Base-by-base conservation (phyloP, 257 asterid genomes). In the Capsicum chinense region DNA sequence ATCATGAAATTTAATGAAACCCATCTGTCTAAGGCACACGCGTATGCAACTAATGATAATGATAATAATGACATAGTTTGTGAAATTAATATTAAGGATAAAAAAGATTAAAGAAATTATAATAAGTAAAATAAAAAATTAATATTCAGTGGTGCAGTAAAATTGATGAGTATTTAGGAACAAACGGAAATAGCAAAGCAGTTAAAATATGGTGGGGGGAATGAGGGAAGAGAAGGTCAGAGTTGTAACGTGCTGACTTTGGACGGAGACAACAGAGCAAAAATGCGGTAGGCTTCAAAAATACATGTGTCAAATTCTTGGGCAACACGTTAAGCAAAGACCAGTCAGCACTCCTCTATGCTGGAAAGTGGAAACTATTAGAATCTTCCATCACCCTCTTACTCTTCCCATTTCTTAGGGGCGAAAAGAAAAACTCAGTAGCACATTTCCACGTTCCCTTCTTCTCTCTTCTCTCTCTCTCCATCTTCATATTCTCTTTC, bases 401-500 rank as follows among this genome's bases (percentile, higher is more conserved):
- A 71, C 80, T 73, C 19, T 21, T 76, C 81, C 81, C 81, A 76
- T 76, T 76, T 76, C 47, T 14, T 33, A 13, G 81, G 81, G 81
- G 5, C 0, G 0, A 33, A 12, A 6, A 11, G 21, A 13, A 6
- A 11, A 50, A 13, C 1, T 11, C 13, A 1, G 19, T 21, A 12
- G 13, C 44, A 47, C 56, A 44, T 70, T 44, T 17, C 35, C 79
- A 73, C 57, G 42, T 73, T 19, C 59, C 17, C 59, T 73, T 47
- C 35, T n/a, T 48, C 17, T 70, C 78, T 7, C 16, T 68, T 21
- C 39, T 68, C 33, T 26, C 33, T 26, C 33, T 44, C 79, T 73
- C 60, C n/a, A 10, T 48, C 42, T 73, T 19, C 59, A 48, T 48
- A 6, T 50, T 50, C 81, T 76, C 81, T 76, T 54, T 54, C 81